Base-by-base conservation (phyloP, 2,329 filamentous ascomycete species). In the Blastomyces emzantsi region DNA sequence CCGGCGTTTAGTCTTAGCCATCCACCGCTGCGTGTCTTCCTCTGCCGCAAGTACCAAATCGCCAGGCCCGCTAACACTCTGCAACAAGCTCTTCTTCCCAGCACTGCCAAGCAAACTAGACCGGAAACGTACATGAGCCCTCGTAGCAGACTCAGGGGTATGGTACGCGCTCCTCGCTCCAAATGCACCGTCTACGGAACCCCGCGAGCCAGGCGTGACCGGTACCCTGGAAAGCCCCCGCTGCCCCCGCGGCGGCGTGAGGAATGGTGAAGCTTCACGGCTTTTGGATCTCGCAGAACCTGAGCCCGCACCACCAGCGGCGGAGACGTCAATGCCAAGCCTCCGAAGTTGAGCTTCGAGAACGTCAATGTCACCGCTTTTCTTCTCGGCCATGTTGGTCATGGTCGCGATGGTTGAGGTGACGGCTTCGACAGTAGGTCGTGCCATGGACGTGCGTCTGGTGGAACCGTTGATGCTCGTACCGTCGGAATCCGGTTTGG, bases 351-450 rank as follows among this genome's bases (percentile, higher is more conserved):
- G 90, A 58, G 87, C 85, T 77, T 97, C 94, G 41, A 97, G 82
- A 7, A 96, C 85, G 73, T 96, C 91, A 61, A 99, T 87, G 70
- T 97, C 93, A 64, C 88, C 90, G 72, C 90, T 94, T 73, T 90
- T 90, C 77, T 91, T 90, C 80, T 97, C 90, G 0, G 90, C 90
- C 88, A 97, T 93, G 65, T 81, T 84, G 43, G 92, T 97, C 89
- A 99, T 92, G 72, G 94, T 96, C 64, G 82, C 81, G 68, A 99
- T 96, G 0, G 94, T 99, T 65, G 90, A 90, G 69, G 92, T 88
- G 25, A 99, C 90, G 0, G 91, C 90, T 70, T 97, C 94, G 11
- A 97, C 90, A 0, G 92, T 97, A 0, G 94, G 94, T 4, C 87
- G 84, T 62, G 63, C 64, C 65, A 64, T 65, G 51, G 69, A 62